A percentile compares a stretch with the other conserved stretches of the same genome.
These are phyloP conservation scores for Diaporthe amygdali DNA, from an alignment of 2,329 filamentous ascomycete genomes.

Conservation along the genomic window DNA sequence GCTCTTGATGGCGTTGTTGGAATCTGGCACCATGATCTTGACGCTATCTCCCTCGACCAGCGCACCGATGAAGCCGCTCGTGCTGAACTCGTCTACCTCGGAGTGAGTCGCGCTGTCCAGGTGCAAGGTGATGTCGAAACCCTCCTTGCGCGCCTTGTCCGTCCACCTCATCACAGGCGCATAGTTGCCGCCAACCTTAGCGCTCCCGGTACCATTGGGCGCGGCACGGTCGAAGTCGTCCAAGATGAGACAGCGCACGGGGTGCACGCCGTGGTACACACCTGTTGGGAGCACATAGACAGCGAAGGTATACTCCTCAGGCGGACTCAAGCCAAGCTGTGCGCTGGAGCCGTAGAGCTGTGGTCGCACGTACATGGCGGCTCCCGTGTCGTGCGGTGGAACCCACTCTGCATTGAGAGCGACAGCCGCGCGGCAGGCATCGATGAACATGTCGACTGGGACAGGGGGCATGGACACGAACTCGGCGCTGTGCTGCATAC, in stretches of 20 bases:
- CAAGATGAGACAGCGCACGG: conserved; percentile 85
- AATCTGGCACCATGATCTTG: conserved; percentile 86
- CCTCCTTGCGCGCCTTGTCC: conserved; percentile 77
- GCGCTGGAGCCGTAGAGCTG: conserved; percentile 86
- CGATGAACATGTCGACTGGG: conserved; percentile 76
- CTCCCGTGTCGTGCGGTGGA: conserved; percentile 85
- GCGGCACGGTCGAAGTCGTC: conserved; percentile 94
- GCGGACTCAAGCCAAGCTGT: conserved; percentile 84
- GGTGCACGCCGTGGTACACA: conserved; percentile 89
- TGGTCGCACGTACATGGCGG: conserved; percentile 91
- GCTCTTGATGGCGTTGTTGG: conserved; percentile 83
- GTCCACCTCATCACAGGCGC: conserved; percentile 89
- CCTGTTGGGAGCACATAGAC: conserved; percentile 92
- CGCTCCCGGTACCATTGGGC: conserved; percentile 86
- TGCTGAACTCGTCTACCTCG: conserved; percentile 95
- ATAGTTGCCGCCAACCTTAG: conserved; percentile 97
- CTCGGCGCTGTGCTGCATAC: conserved; percentile 83
- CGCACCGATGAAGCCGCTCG: conserved; percentile 89
- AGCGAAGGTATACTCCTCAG: conserved; percentile 89
- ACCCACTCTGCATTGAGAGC: conserved; percentile 89
- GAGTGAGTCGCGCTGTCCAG: conserved; percentile 83
- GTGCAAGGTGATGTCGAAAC: conserved; percentile 94
- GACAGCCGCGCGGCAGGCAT: conserved; percentile 80
- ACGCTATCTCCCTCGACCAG: conserved; percentile 59
- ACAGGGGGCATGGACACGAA: conserved; percentile 85